Evolutionary conservation across 257 asterid genomes (phyloP), one percentile per base, ranked within the genome.

Genomic region (Solanum piurae): DNA sequence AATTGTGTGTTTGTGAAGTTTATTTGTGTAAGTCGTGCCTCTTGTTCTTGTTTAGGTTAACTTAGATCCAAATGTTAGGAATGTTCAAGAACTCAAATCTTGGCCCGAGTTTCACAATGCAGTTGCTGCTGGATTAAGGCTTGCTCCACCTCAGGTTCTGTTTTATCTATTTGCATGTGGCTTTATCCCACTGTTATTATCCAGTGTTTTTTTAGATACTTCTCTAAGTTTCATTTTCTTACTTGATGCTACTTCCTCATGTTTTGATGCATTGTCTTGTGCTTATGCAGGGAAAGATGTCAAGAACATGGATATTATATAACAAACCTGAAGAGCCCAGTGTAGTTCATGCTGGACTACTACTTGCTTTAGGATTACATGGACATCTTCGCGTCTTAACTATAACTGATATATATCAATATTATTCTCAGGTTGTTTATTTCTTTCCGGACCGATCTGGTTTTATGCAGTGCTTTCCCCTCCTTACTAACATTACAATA

Each of bases 51-150:
- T 80, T 16, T 95, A 97, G 99, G 98, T 97, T 88, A 97, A 95
- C 88, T 89, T 97, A 87, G 99, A 97, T 80, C 96, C 99, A 49
- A 95, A 94, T 80, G 88, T 93, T 87, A 94, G 98, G 93, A 97
- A 95, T 90, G 90, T 96, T 84, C 99, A 93, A 89, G 99, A 97
- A 80, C 94, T 97, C 31, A 95, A 93, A 88, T 93, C 94, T 89
- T 97, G 99, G 99, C 98, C 99, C 25, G 99, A 97, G 93, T 97
- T 97, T 92, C 99, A 97, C 93, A 97, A 97, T 91, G 99, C 99
- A 68, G 99, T 97, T 89, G 99, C 99, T 88, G 95, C 99, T 87
- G 99, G 99, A 89, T 91, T 97, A 92, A 95, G 98, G 88, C 94
- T 95, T 85, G 94, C 99, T 90, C 98, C 99, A 37, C 93, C 94